Base-by-base conservation (phyloP, 1,139 yeast genomes). In the Blastobotrys proliferans region DNA sequence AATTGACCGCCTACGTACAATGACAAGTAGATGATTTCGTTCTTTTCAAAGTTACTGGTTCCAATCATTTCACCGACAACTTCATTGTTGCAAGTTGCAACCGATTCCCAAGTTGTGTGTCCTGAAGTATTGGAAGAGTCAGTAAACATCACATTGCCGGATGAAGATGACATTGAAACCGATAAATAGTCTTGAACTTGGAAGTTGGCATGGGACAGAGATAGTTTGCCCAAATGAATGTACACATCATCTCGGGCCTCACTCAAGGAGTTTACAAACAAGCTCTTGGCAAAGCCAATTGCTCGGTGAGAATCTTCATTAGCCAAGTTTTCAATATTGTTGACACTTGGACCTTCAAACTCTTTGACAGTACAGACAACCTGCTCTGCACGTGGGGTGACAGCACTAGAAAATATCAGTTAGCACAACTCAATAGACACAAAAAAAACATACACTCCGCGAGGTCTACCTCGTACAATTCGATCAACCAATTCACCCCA, bases 401-500 rank as follows among this genome's bases (percentile, higher is more conserved):
- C 75, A 4, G 92, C 62, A 26, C 54, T 45, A 42, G 8, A 30
- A 40, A 31, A 20, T n/a, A n/a, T 27, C 11, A 29, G 51, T 49
- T 49, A 45, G 48, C 38, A 10, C 14, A 11, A 9, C 10, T 24
- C 22, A 27, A 9, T 13, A 20, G 25, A n/a, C 21, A 10, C 14
- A 14, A 27, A n/a, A 5, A 16, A 27, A 9, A 51, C 53, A 38
- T 49, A 54, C 57, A 87, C 80, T 53, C 95, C 95, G 46, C 76
- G 77, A 48, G 76, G 77, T 1, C 94, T 77, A 26, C 95, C 94
- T 21, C 78, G 63, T 51, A 87, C 81, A 51, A 87, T 83, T 57
- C 94, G 71, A 55, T 86, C 90, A 26, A 83, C 77, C 41, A 84
- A 67, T 52, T 83, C 94, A 64, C 96, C 96, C 96, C 96, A 87